These are phyloP conservation scores for Coprinellus micaceus DNA, from an alignment of 768 basidiomycete species.

Conservation along the genomic window DNA sequence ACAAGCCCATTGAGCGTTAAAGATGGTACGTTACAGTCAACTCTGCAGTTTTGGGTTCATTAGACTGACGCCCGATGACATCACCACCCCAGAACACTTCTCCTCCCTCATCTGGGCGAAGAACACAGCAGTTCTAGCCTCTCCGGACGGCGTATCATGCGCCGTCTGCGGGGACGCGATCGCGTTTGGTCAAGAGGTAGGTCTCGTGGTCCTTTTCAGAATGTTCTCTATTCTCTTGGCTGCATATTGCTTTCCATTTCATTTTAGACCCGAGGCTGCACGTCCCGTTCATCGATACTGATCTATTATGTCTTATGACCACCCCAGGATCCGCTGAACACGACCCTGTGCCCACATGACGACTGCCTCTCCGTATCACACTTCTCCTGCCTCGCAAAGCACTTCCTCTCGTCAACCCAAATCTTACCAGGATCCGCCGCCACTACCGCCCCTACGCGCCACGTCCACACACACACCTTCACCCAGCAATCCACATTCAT, in stretches of 20 bases:
- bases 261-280: neutral
- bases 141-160: conserved; percentile 35
- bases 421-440: too few species aligned
- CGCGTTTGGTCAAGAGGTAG: conserved; percentile 37
- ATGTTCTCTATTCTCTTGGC: neutral
- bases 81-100: conserved; percentile 38
- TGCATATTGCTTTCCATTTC: neutral
- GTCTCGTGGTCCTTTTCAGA: too few species aligned
- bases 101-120: conserved; percentile 48
- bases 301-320: neutral
- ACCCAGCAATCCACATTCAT: conserved; percentile 32
- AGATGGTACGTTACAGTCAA: conserved; percentile 41
- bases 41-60: neutral
- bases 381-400: conserved; percentile 49
- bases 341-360: conserved; percentile 50
- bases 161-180: conserved; percentile 45
- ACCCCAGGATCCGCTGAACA: conserved; percentile 48
- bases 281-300: neutral
- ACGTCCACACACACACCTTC: neutral
- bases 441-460: neutral
- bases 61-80: neutral
- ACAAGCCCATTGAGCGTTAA: conserved; percentile 51
- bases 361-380: conserved; percentile 55
- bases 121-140: conserved; percentile 38
- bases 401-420: conserved; percentile 19